These are phyloP conservation scores for Lipomyces starkeyi DNA, from an alignment of 805 yeast species.

Conservation along the genomic window DNA sequence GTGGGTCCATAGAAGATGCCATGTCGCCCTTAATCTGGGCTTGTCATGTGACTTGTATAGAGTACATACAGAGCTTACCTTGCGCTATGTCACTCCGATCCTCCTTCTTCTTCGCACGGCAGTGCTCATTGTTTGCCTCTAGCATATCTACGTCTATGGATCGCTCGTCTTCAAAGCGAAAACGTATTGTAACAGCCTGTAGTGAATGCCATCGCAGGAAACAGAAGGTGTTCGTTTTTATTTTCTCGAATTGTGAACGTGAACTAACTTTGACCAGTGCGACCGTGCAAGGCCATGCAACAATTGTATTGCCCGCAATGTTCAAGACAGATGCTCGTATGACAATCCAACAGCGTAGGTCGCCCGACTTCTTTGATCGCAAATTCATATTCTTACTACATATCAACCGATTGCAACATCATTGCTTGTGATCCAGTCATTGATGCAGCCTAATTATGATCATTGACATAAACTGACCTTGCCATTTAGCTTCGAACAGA, in stretches of 20 bases:
- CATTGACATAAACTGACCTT: constrained; percentile 1
- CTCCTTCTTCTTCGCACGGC: neutral
- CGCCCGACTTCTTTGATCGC: neutral
- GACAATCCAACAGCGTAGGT: constrained; percentile 2
- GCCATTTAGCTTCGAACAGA: neutral
- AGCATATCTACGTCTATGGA: constrained; percentile 5
- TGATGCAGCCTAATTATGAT: constrained; percentile 3
- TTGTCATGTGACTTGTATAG: neutral
- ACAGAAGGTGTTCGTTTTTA: neutral
- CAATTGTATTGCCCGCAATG: constrained; percentile 6
- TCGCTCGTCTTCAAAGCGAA: constrained; percentile 7
- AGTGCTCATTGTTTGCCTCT: neutral
- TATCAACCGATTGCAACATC: too few relatives aligned
- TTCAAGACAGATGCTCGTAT: constrained; percentile 5
- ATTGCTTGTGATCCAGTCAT: neutral
- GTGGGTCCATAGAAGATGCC: too few relatives aligned
- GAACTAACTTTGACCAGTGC: constrained; percentile 7
- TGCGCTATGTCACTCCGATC: too few relatives aligned
- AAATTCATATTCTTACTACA: neutral
- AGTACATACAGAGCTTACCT: too few relatives aligned
- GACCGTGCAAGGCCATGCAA: constrained; percentile 9
- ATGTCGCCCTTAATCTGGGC: neutral
- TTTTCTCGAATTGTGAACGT: constrained; percentile 4
- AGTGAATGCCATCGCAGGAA: constrained; percentile 1
- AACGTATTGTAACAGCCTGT: constrained; percentile 6